A percentile compares a stretch with the other conserved stretches of the same genome.
Evolutionary conservation across 2,329 filamentous ascomycete genomes (phyloP).

Genomic region (Microascus cirrosus): DNA sequence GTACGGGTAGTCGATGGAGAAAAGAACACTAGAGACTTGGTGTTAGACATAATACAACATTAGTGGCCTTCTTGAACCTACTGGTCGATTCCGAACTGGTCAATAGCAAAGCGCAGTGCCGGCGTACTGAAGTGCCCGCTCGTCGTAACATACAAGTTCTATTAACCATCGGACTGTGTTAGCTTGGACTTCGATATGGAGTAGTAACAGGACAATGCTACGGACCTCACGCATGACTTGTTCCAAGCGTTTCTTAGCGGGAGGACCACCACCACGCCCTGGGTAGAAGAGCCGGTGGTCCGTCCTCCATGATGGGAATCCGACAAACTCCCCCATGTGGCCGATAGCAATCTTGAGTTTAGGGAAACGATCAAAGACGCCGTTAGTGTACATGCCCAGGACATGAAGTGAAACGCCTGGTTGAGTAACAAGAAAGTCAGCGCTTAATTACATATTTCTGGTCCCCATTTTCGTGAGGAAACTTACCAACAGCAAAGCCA

Average conservation of each 20-base stretch:
- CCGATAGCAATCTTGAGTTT: constrained; percentile 25
- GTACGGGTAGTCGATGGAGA: background rate
- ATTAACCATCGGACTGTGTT: background rate
- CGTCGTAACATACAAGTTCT: background rate
- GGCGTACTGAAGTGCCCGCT: background rate
- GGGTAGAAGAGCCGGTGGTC: background rate
- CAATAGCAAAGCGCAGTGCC: background rate
- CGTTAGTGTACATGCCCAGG: constrained; percentile 21
- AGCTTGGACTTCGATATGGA: background rate
- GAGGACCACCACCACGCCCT: background rate
- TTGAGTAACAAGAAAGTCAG: no score
- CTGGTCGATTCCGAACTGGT: background rate
- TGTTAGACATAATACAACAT: no score
- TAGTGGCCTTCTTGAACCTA: background rate
- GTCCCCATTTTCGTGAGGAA: no score
- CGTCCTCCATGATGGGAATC: background rate
- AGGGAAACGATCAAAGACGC: constrained; percentile 22
- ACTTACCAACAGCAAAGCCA: no score
- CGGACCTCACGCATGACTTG: background rate
- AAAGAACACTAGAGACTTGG: background rate
- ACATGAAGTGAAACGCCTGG: constrained; percentile 11
- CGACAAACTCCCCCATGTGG: constrained; percentile 23
- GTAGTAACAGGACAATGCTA: background rate
- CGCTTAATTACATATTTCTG: no score
- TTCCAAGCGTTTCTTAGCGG: background rate